Evolutionary conservation across 768 basidiomycete genomes (phyloP).

Genomic region (Tephrocybe sp.): DNA sequence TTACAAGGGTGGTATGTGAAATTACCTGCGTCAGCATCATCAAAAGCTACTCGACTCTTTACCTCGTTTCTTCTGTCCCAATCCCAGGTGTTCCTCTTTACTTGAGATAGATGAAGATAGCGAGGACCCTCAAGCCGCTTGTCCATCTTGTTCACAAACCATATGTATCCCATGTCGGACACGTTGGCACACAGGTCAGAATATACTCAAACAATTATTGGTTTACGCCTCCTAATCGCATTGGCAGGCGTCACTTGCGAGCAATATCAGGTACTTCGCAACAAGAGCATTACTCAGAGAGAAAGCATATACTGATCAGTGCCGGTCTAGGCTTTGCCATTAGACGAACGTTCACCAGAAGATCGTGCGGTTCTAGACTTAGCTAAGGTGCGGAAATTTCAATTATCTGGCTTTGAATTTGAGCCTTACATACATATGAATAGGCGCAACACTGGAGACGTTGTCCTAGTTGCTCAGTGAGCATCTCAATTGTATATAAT

Average conservation of each 20-base stretch:
- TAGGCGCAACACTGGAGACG: constrained; percentile 41
- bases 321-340: constrained; percentile 31
- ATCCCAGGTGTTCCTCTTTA: constrained; percentile 35
- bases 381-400: constrained; percentile 28
- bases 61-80: constrained; percentile 37
- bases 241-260: constrained; percentile 10
- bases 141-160: constrained; percentile 30
- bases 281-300: too few species aligned
- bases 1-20: too few species aligned
- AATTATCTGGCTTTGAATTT: neutral
- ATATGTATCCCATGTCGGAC: constrained; percentile 36
- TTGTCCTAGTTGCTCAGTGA: constrained; percentile 31
- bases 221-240: too few species aligned
- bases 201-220: neutral
- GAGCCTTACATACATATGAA: constrained; percentile 10
- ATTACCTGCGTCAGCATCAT: constrained; percentile 26
- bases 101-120: constrained; percentile 33
- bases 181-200: constrained; percentile 33
- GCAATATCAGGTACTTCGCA: constrained; percentile 15
- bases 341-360: constrained; percentile 38
- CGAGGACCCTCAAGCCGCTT: constrained; percentile 31
- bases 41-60: constrained; percentile 34
- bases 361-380: constrained; percentile 33
- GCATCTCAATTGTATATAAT: neutral
- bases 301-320: neutral